A percentile compares a stretch with the other conserved stretches of the same genome.
Evolutionary conservation across 2,329 filamentous ascomycete species (phyloP).

Genomic region (Beauveria pseudobassiana): DNA sequence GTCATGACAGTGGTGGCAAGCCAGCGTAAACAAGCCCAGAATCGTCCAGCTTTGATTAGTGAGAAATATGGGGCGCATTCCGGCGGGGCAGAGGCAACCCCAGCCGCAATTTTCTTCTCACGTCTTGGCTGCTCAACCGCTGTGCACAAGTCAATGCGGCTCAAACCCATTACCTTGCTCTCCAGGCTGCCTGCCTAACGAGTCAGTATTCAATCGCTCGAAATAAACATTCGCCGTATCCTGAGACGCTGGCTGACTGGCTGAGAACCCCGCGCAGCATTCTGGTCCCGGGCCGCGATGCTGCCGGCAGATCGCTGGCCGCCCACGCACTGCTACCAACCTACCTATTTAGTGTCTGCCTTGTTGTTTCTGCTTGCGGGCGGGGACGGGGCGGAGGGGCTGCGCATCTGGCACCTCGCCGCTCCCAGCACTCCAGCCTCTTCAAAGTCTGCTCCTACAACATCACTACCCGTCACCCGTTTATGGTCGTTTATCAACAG

Average conservation of each 20-base stretch:
- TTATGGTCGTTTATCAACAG: neutral
- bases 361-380: constrained; percentile 7
- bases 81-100: constrained; percentile 8
- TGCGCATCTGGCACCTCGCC: constrained; percentile 1
- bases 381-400: neutral
- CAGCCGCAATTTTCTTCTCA: constrained; percentile 3
- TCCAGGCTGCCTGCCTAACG: neutral
- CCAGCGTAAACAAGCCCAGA: constrained; percentile 1
- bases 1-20: constrained; percentile 2
- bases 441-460: constrained; percentile 8
- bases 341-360: neutral
- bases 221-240: neutral
- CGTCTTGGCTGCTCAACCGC: neutral
- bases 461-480: neutral
- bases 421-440: neutral
- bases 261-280: neutral
- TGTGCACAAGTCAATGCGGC: neutral
- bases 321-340: too few relatives aligned
- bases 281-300: neutral
- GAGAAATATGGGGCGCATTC: neutral
- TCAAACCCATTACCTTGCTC: neutral
- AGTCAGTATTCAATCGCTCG: constrained; percentile 3
- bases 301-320: neutral
- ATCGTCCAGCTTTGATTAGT: neutral
- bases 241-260: constrained; percentile 5